Base-by-base conservation (phyloP, 1,284 basidiomycete species). In the Sporisorium sorghi region DNA sequence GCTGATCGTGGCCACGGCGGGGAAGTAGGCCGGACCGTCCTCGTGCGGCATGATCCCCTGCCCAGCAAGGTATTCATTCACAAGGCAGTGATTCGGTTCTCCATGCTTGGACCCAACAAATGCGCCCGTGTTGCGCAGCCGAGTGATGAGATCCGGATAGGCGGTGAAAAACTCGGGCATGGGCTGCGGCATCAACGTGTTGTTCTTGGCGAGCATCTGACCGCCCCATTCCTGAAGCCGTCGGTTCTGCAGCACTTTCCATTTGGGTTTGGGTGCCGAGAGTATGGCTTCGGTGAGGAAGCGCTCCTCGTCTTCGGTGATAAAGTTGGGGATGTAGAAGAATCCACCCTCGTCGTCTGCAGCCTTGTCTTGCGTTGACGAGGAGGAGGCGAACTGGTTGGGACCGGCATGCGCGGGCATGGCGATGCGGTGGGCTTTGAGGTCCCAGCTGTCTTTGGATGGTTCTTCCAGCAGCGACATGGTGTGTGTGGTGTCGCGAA, bases 1-100 rank as follows among this genome's bases (percentile, higher is more conserved):
- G 12, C 93, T 94, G 59, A 97, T 87, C 11, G 94, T 97, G 0
- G 93, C 91, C 0, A 97, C 94, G 7, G 92, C 90, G 0, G 94
- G 92, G 77, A 90, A 87, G 86, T 97, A 97, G 4, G 91, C 90
- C 0, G 91, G 90, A 0, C 95, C 94, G 83, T 97, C 95, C 85
- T 97, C 91, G 80, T 97, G 95, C 0, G 94, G 93, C 69, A 83
- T 73, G 66, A 98, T 98, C 21, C 95, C 95, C 86, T 97, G 93
- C 1, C 92, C 92, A 7, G 93, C 88, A 26, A 89, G 87, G 83
- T 97, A 97, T 67, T 85, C 78, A 47, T 91, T 93, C 53, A 79
- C 73, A 40, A 78, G 76, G 66, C 96, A 88, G 86, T 97, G 93
- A 86, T 93, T 97, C 37, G 91, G 93, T 37, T 86, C 86, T 21